phyloP scores from a whole-genome alignment of 78 protist species.

The Speleostelium caveatum region DNA sequence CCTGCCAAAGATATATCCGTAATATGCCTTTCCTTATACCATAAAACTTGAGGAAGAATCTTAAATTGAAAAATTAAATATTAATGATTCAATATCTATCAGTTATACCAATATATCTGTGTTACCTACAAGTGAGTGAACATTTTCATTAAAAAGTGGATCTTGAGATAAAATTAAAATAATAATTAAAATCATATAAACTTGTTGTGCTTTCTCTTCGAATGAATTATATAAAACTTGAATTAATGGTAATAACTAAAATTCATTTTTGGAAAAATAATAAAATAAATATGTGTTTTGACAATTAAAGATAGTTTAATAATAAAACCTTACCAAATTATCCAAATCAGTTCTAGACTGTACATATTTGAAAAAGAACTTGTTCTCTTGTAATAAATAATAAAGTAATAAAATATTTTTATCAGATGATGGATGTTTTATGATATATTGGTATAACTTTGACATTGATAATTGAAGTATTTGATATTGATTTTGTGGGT shows the following conservation, averaged over 20 bases:
- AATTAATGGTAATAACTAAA: constrained; percentile 68
- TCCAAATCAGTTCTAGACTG: constrained; percentile 83
- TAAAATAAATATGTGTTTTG: neutral
- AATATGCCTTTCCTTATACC: constrained; percentile 79
- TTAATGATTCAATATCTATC: neutral
- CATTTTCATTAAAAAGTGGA: constrained; percentile 67
- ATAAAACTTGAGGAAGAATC: constrained; percentile 65
- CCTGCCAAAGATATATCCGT: constrained; percentile 77
- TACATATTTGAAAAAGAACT: constrained; percentile 59
- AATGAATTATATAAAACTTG: constrained; percentile 65
- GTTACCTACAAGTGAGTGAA: constrained; percentile 65
- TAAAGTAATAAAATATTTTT: constrained; percentile 74
- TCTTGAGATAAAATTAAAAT: constrained; percentile 74
- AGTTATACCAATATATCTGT: neutral
- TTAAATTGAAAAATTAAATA: constrained; percentile 17
- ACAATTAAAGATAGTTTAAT: neutral
- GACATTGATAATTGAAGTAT: constrained; percentile 55
- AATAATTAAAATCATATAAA: constrained; percentile 78
- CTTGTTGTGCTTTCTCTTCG: constrained; percentile 77
- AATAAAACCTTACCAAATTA: constrained; percentile 24
- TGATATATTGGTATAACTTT: constrained; percentile 38
- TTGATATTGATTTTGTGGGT: neutral
- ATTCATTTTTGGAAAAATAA: neutral
- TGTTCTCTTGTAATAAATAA: constrained; percentile 81
- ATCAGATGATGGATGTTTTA: constrained; percentile 58